Evolutionary conservation across 2,329 filamentous ascomycete genomes (phyloP), one percentile per base, ranked within the genome.

Genomic region (Pseudogymnoascus verrucosus): DNA sequence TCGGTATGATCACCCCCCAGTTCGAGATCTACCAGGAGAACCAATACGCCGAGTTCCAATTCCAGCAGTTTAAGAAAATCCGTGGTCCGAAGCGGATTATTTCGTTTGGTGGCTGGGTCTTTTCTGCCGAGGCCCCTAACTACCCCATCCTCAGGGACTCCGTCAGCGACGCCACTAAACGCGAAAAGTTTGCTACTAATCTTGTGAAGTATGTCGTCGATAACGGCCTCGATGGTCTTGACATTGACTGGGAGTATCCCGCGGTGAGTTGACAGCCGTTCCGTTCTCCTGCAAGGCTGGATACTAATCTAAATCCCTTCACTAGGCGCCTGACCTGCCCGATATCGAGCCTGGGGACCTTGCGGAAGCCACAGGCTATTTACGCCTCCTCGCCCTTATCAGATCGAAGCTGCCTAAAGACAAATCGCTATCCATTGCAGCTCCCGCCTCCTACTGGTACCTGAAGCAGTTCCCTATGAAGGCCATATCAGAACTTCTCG

Each of bases 51-150:
- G 39, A 54, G 61, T 65, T 69, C 1, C 68, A 76, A 57, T 78
- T 74, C 62, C 63, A 67, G 6, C 62, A 70, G 8, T 77, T 77
- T 64, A 71, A 70, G 51, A 64, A 65, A 0, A 54, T 73, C 14
- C 64, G 16, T 1, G 66, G 66, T 7, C 11, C 70, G 39, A 76
- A 78, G 64, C 68, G 65, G 12, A 74, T 80, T 42, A 21, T 79
- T 7, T 74, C 76, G 0, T 76, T 81, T 66, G 79, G 79, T 11
- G 79, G 79, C 11, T 81, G 78, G 79, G 70, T 68, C 1, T 79
- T 77, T 63, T 77, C 74, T 0, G 79, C 76, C 0, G 69, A 73
- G 11, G 65, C 70, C 0, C 69, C 61, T 2, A 76, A 75, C 0
- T 78, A 73, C 61, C 26, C 63, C 26, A 76, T 78, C 47, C 73